Conservation (phyloP, 2,329 filamentous ascomycete genomes). For the Hypoxylon sp. region DNA sequence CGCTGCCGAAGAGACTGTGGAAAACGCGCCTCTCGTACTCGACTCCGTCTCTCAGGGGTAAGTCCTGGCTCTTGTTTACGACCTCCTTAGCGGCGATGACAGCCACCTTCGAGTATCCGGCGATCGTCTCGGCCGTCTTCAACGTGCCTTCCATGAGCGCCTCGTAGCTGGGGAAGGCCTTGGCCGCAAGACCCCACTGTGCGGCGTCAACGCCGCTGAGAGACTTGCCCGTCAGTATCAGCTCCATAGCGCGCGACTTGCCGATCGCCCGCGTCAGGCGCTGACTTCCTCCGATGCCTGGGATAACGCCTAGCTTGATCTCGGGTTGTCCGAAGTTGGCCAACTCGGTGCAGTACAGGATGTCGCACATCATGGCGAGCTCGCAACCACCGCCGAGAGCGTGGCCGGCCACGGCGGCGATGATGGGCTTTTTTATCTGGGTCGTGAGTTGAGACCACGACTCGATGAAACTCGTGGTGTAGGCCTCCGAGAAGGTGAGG, state of each 20-base stretch:
- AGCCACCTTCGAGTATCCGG: conserved; percentile 85
- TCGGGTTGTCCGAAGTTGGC: conserved; percentile 98
- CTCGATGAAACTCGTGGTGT: conserved; percentile 92
- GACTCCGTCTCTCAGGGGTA: conserved; percentile 87
- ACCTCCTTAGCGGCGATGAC: conserved; percentile 94
- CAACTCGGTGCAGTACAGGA: conserved; percentile 86
- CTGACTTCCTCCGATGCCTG: conserved; percentile 92
- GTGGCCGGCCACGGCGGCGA: conserved; percentile 93
- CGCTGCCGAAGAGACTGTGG: conserved; percentile 90
- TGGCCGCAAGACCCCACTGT: conserved; percentile 90
- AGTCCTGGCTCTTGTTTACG: conserved; percentile 98
- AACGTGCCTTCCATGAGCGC: conserved; percentile 84
- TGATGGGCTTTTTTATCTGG: conserved; percentile 90
- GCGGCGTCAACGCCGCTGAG: conserved; percentile 88
- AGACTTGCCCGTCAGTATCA: conserved; percentile 86
- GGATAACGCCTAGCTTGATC: conserved; percentile 93
- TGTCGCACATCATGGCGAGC: conserved; percentile 96
- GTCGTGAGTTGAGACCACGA: conserved; percentile 90
- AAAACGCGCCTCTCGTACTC: conserved; percentile 96
- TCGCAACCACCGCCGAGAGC: conserved; percentile 96
- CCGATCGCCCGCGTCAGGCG: conserved; percentile 84
- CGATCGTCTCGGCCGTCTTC: conserved; percentile 89
- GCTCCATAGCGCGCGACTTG: conserved; percentile 89
- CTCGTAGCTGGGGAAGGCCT: conserved; percentile 82
- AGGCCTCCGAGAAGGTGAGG: conserved; percentile 88